These are phyloP conservation scores for Filobasidium floriforme DNA, from an alignment of 768 basidiomycete genomes.

Conservation along the genomic window DNA sequence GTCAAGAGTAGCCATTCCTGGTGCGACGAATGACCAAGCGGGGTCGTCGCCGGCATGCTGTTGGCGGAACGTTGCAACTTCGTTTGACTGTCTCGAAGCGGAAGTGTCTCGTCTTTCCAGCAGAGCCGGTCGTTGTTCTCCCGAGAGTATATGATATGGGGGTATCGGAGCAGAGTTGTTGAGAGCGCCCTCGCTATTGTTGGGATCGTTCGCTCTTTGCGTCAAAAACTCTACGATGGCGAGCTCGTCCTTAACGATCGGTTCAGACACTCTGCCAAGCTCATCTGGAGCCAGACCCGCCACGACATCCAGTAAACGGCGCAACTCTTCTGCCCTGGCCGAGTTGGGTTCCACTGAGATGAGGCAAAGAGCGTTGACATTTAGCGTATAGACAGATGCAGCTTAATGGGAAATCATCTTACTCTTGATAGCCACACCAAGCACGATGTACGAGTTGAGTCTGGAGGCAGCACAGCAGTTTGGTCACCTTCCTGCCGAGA, in stretches of 20 bases:
- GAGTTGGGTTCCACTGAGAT: conserved; percentile 41
- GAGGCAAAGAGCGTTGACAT: background rate
- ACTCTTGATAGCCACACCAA: conserved; percentile 45
- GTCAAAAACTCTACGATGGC: conserved; percentile 47
- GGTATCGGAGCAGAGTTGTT: conserved; percentile 18
- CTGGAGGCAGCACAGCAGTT: conserved; percentile 17
- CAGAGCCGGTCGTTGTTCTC: conserved; percentile 7
- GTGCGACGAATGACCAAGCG: conserved; percentile 42
- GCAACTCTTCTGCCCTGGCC: conserved; percentile 42
- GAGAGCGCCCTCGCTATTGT: conserved; percentile 11
- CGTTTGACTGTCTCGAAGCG: conserved; percentile 22
- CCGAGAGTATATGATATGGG: conserved; percentile 8
- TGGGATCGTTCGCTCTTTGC: conserved; percentile 33
- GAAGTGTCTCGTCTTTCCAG: conserved; percentile 33
- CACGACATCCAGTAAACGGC: conserved; percentile 42
- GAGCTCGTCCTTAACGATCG: conserved; percentile 46
- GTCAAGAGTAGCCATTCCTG: conserved; percentile 42
- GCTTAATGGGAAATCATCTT: conserved; percentile 9
- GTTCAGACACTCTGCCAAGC: conserved; percentile 41
- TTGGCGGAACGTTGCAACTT: conserved; percentile 12
- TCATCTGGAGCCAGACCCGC: conserved; percentile 43
- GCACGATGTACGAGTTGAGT: conserved; percentile 44
- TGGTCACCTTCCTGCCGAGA: background rate
- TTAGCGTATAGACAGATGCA: conserved; percentile 1
- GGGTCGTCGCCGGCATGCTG: conserved; percentile 21